Conservation (phyloP, 2,329 filamentous ascomycete genomes). For the Hypomyces perniciosus region DNA sequence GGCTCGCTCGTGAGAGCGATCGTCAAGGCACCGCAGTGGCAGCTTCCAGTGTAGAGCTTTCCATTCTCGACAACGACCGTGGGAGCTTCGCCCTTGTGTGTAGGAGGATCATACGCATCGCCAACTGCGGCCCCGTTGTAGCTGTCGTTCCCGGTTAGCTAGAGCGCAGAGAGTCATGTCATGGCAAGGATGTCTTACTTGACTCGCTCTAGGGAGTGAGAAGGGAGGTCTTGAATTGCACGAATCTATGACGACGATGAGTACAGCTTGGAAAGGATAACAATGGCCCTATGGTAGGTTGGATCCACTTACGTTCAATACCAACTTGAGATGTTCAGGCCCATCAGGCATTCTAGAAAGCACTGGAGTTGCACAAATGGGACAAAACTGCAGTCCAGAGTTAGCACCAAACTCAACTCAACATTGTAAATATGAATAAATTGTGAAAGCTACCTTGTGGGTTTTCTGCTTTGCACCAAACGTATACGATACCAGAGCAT, state of each 20-base stretch:
- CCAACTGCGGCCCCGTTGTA: not conserved
- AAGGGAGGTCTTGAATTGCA: not conserved
- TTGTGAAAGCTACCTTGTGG: slow-evolving; percentile 34
- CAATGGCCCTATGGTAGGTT: too few species aligned
- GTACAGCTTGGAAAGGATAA: not conserved
- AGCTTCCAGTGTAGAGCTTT: slow-evolving; percentile 42
- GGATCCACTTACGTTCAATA: not conserved
- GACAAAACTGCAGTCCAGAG: slow-evolving; percentile 40
- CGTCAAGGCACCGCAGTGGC: slow-evolving; percentile 46
- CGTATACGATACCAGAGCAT: slow-evolving; percentile 36
- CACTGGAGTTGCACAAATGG: slow-evolving; percentile 39
- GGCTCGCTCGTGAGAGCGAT: slow-evolving; percentile 37
- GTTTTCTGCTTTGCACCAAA: slow-evolving; percentile 32
- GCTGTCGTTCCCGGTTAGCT: not conserved
- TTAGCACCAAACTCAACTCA: not conserved
- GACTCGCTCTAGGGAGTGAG: not conserved
- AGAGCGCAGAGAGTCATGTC: too few species aligned
- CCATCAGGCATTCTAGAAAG: not conserved
- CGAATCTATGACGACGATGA: not conserved
- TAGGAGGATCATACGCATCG: slow-evolving; percentile 26
- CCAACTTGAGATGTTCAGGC: not conserved
- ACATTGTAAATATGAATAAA: not conserved
- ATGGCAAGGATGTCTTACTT: not conserved
- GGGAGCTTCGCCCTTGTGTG: slow-evolving; percentile 37
- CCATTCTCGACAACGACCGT: slow-evolving; percentile 29